These are phyloP conservation scores for Sesbania bispinosa DNA, from an alignment of 306 rosid species.

Conservation along the genomic window DNA sequence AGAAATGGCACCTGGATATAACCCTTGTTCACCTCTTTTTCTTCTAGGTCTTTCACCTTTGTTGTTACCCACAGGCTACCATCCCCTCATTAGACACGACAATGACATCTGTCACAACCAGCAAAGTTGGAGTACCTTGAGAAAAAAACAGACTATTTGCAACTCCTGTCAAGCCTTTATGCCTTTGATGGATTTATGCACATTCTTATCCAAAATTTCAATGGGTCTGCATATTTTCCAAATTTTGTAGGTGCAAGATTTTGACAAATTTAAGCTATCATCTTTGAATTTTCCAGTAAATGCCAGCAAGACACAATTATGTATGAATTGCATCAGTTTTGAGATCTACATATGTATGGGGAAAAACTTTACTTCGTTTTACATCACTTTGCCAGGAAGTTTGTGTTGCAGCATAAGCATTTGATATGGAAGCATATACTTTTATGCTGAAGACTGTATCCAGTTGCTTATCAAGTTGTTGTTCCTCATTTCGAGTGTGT, in stretches of 20 bases:
- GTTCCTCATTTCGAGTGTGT: background rate
- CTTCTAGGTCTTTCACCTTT: background rate
- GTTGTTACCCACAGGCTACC: background rate
- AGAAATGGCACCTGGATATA: background rate
- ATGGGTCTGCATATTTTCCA: slow-evolving; percentile 1
- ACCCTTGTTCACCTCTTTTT: background rate
- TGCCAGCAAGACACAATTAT: background rate
- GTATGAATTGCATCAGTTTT: background rate
- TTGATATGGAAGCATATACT: background rate
- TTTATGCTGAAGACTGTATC: background rate
- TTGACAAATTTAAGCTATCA: background rate
- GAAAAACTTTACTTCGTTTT: background rate
- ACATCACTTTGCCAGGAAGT: background rate
- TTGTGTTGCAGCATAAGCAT: background rate
- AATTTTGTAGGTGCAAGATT: background rate
- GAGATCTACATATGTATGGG: background rate
- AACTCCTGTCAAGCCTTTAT: background rate
- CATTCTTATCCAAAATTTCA: background rate
- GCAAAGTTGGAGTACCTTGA: background rate
- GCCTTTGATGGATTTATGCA: background rate
- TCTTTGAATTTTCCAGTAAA: background rate
- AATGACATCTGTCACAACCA: background rate
- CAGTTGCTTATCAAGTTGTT: background rate
- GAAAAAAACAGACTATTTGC: background rate
- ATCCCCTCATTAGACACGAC: background rate